These are phyloP conservation scores for Arthrobotrys iridis DNA, from an alignment of 2,329 filamentous ascomycete species.

Conservation along the genomic window DNA sequence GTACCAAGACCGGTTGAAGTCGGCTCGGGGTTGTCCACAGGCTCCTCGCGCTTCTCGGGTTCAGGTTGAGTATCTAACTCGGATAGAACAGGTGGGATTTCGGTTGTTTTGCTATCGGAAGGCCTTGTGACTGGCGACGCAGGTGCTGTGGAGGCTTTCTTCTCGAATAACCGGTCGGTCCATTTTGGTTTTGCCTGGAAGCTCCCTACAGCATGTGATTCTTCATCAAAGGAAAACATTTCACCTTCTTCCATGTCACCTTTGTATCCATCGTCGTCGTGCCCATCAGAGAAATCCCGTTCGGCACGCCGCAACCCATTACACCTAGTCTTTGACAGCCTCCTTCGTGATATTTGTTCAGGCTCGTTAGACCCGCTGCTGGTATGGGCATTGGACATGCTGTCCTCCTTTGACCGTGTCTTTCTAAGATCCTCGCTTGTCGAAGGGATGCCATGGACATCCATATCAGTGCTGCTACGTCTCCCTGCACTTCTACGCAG, in stretches of 20 bases:
- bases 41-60: slow-evolving; percentile 59
- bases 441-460: slow-evolving; percentile 12
- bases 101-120: not conserved
- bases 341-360: not conserved
- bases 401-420: slow-evolving; percentile 17
- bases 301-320: not conserved
- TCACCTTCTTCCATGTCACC: slow-evolving; percentile 50
- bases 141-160: slow-evolving; percentile 42
- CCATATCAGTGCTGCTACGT: slow-evolving; percentile 56
- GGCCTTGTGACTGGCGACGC: slow-evolving; percentile 35
- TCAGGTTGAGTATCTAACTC: slow-evolving; percentile 23
- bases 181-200: slow-evolving; percentile 43
- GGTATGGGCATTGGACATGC: too few species aligned
- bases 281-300: slow-evolving; percentile 11
- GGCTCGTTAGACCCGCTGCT: not conserved
- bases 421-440: slow-evolving; percentile 26
- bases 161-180: slow-evolving; percentile 45
- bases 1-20: slow-evolving; percentile 56
- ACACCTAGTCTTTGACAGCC: not conserved
- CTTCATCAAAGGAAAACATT: slow-evolving; percentile 49
- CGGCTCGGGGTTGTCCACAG: slow-evolving; percentile 58
- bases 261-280: slow-evolving; percentile 50
- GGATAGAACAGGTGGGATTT: slow-evolving; percentile 13
- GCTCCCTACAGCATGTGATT: slow-evolving; percentile 25
- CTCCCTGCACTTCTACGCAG: slow-evolving; percentile 31